phyloP scores from a whole-genome alignment of 345 rosid genomes.

The Mallotus nudiflorus region DNA sequence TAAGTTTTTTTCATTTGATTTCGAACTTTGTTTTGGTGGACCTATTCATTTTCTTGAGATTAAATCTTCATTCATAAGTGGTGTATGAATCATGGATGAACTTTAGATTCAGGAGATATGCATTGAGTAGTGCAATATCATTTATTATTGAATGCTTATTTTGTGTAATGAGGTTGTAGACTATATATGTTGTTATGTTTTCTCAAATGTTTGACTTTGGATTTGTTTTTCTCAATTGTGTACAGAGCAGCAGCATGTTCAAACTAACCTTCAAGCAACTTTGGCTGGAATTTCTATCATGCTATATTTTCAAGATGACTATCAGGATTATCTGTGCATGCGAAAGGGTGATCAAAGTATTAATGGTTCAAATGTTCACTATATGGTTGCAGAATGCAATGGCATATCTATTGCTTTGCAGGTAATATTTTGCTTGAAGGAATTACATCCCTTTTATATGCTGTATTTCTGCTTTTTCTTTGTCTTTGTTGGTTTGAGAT shows the following conservation, averaged over 20 bases:
- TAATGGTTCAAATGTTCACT: slow-evolving; percentile 43
- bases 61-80: neutral
- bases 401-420: slow-evolving; percentile 57
- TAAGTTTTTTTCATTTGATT: neutral
- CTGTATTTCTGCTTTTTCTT: neutral
- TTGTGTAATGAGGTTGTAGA: neutral
- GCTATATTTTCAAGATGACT: slow-evolving; percentile 69
- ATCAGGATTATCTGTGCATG: slow-evolving; percentile 23
- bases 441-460: neutral
- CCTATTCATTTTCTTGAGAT: neutral
- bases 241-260: slow-evolving; percentile 82
- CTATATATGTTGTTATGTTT: neutral
- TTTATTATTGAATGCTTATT: neutral
- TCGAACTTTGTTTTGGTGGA: neutral
- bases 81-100: neutral
- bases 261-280: slow-evolving; percentile 62
- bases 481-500: slow-evolving; percentile 13
- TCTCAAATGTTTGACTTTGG: slow-evolving; percentile 4
- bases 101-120: neutral
- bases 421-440: slow-evolving; percentile 52
- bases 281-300: slow-evolving; percentile 67
- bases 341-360: slow-evolving; percentile 30
- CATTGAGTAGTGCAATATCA: neutral
- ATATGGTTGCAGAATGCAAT: slow-evolving; percentile 68
- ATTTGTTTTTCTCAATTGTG: neutral